Evolutionary conservation across 2,329 filamentous ascomycete species (phyloP).

Genomic region (Graphium sp.): DNA sequence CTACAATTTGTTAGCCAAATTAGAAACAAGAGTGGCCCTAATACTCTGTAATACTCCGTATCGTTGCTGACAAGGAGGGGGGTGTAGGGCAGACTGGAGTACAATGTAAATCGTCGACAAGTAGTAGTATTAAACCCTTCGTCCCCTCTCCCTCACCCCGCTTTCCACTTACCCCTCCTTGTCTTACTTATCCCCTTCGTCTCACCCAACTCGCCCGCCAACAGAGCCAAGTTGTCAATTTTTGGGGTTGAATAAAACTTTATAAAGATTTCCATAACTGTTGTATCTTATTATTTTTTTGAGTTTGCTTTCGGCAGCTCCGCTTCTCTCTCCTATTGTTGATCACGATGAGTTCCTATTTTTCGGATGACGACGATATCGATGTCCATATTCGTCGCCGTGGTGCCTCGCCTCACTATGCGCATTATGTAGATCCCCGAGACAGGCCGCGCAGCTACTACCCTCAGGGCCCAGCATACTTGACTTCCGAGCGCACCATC

Average conservation of each 20-base stretch:
- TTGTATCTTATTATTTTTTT: neutral
- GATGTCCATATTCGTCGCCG: constrained; percentile 30
- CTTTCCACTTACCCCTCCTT: neutral
- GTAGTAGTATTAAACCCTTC: neutral
- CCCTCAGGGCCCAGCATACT: constrained; percentile 20
- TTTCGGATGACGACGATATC: constrained; percentile 34
- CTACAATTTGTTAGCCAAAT: too few relatives aligned
- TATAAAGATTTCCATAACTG: neutral
- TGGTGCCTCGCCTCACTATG: constrained; percentile 19
- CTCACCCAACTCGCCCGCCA: too few relatives aligned
- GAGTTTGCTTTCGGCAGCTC: neutral
- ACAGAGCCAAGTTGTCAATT: too few relatives aligned
- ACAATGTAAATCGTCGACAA: neutral
- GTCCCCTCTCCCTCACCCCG: neutral
- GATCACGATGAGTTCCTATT: constrained; percentile 21
- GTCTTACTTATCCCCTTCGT: neutral
- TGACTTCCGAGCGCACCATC: constrained; percentile 26
- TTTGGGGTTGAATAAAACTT: too few relatives aligned
- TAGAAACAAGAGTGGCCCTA: too few relatives aligned
- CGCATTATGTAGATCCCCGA: constrained; percentile 27
- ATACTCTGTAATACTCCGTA: too few relatives aligned
- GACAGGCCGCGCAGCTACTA: constrained; percentile 23
- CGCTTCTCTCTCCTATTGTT: neutral
- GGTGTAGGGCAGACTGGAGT: too few relatives aligned
- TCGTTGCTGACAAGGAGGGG: too few relatives aligned